Conservation (phyloP, 2,329 filamentous ascomycete genomes). For the Aspergillus puulaauensis region DNA sequence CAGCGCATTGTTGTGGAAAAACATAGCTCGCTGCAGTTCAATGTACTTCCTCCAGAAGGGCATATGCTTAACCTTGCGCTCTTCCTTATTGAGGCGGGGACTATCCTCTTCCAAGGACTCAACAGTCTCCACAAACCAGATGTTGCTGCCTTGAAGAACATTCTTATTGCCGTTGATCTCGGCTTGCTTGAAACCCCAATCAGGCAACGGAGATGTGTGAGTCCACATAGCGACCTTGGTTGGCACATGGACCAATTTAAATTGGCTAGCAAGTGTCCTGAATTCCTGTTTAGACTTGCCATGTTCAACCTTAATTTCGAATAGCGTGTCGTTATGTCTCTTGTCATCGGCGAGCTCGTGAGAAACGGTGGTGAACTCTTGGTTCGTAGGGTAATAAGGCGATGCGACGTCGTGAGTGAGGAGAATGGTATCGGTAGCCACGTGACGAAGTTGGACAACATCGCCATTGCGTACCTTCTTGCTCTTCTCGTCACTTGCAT, state of each 20-base stretch:
- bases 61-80: slow-evolving; percentile 75
- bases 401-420: slow-evolving; percentile 96
- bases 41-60: slow-evolving; percentile 94
- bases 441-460: slow-evolving; percentile 78
- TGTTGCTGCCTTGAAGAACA: slow-evolving; percentile 80
- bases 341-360: slow-evolving; percentile 69
- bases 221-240: slow-evolving; percentile 99
- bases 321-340: slow-evolving; percentile 84
- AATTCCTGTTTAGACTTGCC: slow-evolving; percentile 80
- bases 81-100: slow-evolving; percentile 71
- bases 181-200: slow-evolving; percentile 96
- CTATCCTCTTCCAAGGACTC: slow-evolving; percentile 72
- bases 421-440: slow-evolving; percentile 81
- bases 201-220: slow-evolving; percentile 88
- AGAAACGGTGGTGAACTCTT: slow-evolving; percentile 88
- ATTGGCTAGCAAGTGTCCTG: slow-evolving; percentile 86
- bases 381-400: slow-evolving; percentile 93
- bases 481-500: slow-evolving; percentile 57
- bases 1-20: slow-evolving; percentile 97
- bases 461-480: slow-evolving; percentile 79
- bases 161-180: slow-evolving; percentile 99
- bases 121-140: slow-evolving; percentile 92
- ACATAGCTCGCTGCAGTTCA: slow-evolving; percentile 96
- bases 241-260: slow-evolving; percentile 92
- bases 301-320: slow-evolving; percentile 86